Evolutionary conservation across 805 yeast species (phyloP).

Genomic region (Yarrowia keelungensis): DNA sequence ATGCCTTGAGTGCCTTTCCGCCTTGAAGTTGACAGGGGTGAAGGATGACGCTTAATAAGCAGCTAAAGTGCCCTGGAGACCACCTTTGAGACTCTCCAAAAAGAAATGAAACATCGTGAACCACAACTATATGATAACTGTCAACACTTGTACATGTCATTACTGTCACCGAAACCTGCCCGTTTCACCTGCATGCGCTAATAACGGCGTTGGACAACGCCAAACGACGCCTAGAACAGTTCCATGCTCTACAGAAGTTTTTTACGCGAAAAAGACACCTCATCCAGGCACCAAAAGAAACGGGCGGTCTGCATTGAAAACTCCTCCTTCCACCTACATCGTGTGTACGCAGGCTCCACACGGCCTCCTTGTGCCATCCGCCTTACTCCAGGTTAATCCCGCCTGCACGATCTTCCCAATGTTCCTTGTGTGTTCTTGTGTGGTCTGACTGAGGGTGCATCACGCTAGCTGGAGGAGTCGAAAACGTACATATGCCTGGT

Average conservation of each 20-base stretch:
- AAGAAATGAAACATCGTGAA: no score
- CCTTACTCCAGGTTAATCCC: constrained; percentile 3
- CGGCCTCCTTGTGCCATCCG: neutral
- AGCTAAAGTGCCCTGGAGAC: no score
- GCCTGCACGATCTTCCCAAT: constrained; percentile 22
- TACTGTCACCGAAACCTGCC: no score
- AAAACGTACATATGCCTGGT: neutral
- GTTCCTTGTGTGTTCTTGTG: neutral
- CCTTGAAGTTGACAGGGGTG: neutral
- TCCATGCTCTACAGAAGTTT: neutral
- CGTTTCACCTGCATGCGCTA: neutral
- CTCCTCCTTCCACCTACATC: neutral
- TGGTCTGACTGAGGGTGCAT: constrained; percentile 9
- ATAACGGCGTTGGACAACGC: neutral
- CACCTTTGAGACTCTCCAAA: no score
- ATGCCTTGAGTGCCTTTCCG: neutral
- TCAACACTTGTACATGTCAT: no score
- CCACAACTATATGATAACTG: no score
- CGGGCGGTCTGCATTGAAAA: neutral
- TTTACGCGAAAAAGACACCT: constrained; percentile 6
- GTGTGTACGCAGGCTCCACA: neutral
- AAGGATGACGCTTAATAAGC: no score
- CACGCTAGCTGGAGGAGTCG: neutral
- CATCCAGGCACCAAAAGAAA: constrained; percentile 5
- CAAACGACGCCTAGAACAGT: no score